Conservation (phyloP, 2,329 filamentous ascomycete species). For the Clonostachys chloroleuca region DNA sequence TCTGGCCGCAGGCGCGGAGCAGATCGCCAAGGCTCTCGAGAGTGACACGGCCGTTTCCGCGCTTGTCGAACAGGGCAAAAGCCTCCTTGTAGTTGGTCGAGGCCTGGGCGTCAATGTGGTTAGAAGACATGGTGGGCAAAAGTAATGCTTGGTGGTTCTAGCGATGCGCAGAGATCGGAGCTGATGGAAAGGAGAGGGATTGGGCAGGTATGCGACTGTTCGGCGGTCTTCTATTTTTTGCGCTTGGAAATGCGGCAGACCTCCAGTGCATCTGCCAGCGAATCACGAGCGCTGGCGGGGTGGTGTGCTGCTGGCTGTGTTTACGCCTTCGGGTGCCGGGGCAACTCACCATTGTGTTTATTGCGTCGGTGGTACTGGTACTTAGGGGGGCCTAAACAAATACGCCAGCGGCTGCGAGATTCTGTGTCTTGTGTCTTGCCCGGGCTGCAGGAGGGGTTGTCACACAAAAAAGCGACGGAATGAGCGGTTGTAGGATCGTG, state of each 20-base stretch:
- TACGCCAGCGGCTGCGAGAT: too few relatives aligned
- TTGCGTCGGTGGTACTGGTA: constrained; percentile 5
- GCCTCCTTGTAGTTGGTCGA: constrained; percentile 99
- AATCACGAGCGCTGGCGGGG: constrained; percentile 16
- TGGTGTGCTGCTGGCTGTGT: not conserved
- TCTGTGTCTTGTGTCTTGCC: too few relatives aligned
- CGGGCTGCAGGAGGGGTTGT: too few relatives aligned
- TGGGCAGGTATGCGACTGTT: not conserved
- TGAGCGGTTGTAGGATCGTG: not conserved
- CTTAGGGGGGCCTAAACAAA: too few relatives aligned
- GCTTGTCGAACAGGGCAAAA: constrained; percentile 99
- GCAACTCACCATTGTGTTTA: not conserved
- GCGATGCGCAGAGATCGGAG: not conserved
- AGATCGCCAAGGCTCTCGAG: constrained; percentile 87
- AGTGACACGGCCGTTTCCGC: constrained; percentile 87
- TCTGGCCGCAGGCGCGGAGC: constrained; percentile 94
- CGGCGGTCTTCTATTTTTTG: too few relatives aligned
- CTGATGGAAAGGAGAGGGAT: constrained; percentile 1
- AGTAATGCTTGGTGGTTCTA: constrained; percentile 2
- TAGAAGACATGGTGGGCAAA: constrained; percentile 39
- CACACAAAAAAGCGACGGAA: not conserved
- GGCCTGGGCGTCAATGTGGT: constrained; percentile 54
- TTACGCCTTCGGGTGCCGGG: not conserved
- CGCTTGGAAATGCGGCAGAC: not conserved
- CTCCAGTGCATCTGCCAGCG: constrained; percentile 11